Evolutionary conservation across 2,329 filamentous ascomycete genomes (phyloP).

Genomic region (Aspergillus latus): DNA sequence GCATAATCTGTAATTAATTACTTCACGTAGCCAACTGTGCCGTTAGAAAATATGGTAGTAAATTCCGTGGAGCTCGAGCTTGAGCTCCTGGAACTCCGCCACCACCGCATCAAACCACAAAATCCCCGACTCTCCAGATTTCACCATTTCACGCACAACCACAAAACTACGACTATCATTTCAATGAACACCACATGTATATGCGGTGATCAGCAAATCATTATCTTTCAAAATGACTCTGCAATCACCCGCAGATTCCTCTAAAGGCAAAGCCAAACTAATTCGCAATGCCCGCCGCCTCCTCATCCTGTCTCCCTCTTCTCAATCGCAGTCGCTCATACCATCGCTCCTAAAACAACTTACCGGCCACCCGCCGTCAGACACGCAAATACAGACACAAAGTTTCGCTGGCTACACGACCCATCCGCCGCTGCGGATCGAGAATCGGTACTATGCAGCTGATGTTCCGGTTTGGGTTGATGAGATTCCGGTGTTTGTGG

Average conservation of each 20-base stretch:
- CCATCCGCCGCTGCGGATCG: conserved; percentile 42
- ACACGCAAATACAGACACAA: conserved; percentile 24
- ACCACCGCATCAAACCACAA: neutral
- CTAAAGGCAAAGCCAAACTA: conserved; percentile 6
- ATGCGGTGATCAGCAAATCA: too few relatives aligned
- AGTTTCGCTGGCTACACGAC: conserved; percentile 49
- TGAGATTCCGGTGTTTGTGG: conserved; percentile 37
- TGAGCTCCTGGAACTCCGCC: conserved; percentile 8
- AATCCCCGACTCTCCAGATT: too few relatives aligned
- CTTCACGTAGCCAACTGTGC: too few relatives aligned
- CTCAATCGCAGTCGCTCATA: conserved; percentile 37
- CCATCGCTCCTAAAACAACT: conserved; percentile 39
- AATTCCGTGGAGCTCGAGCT: conserved; percentile 5
- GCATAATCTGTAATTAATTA: neutral
- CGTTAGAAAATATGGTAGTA: neutral
- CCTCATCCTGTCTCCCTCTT: conserved; percentile 40
- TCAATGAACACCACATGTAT: too few relatives aligned
- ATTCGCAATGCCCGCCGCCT: conserved; percentile 44
- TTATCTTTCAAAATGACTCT: neutral
- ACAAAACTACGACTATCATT: too few relatives aligned
- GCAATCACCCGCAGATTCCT: too few relatives aligned
- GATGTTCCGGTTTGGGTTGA: conserved; percentile 50
- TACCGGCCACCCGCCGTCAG: conserved; percentile 32
- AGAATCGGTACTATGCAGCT: conserved; percentile 46
- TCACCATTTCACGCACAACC: too few relatives aligned